These are phyloP conservation scores for Solanum piurae DNA, from an alignment of 257 asterid species.

Conservation along the genomic window DNA sequence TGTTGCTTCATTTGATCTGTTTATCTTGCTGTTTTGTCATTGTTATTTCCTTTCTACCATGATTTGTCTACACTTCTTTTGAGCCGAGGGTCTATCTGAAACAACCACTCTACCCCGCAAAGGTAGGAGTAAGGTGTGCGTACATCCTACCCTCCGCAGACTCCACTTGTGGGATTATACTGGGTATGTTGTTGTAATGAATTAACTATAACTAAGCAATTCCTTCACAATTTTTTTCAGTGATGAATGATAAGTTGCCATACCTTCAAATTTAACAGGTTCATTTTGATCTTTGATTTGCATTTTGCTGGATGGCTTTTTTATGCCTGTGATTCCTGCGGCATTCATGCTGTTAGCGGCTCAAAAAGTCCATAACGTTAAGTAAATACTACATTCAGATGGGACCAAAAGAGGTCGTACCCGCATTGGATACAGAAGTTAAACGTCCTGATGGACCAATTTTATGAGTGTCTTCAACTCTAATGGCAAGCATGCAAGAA, in stretches of 20 bases:
- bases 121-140: not conserved
- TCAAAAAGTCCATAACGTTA: not conserved
- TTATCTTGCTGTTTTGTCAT: not conserved
- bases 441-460: slow-evolving; percentile 57
- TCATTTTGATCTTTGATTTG: slow-evolving; percentile 56
- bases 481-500: slow-evolving; percentile 11
- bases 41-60: not conserved
- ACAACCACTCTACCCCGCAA: not conserved
- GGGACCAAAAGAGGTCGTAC: slow-evolving; percentile 18
- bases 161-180: not conserved
- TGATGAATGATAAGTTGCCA: not conserved
- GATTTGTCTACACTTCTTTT: not conserved
- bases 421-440: slow-evolving; percentile 42
- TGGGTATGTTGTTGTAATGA: not conserved
- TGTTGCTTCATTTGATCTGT: not conserved
- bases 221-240: not conserved
- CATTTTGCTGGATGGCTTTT: slow-evolving; percentile 39
- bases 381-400: not conserved
- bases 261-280: slow-evolving; percentile 52
- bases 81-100: not conserved
- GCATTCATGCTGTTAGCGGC: slow-evolving; percentile 5
- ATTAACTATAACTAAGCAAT: not conserved
- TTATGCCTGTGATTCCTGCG: slow-evolving; percentile 49
- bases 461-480: slow-evolving; percentile 67
- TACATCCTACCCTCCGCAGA: not conserved